phyloP scores from a whole-genome alignment of 2,329 filamentous ascomycete species.

The Keithomyces neogunnii region DNA sequence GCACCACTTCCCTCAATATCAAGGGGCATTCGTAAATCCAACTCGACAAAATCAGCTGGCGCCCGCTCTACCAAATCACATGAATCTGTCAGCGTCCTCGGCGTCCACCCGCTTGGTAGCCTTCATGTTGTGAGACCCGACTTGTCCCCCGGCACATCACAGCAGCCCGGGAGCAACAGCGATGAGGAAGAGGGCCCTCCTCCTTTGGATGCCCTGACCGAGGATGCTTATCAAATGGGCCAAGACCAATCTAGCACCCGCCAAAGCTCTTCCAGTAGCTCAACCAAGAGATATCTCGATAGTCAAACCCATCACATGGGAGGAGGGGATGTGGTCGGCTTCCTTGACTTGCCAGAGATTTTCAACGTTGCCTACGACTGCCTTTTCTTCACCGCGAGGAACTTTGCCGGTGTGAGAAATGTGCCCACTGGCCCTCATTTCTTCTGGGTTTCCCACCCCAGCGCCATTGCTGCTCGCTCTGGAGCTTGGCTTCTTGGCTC shows the following conservation, averaged over 20 bases:
- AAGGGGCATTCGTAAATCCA: slow-evolving; percentile 25
- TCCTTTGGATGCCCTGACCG: slow-evolving; percentile 18
- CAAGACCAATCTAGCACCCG: background rate
- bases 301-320: slow-evolving; percentile 19
- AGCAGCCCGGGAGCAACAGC: slow-evolving; percentile 5
- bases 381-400: slow-evolving; percentile 35
- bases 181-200: slow-evolving; percentile 19
- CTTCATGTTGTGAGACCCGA: slow-evolving; percentile 29
- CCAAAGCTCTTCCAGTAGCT: background rate
- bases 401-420: slow-evolving; percentile 45
- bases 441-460: slow-evolving; percentile 46
- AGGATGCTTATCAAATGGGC: background rate
- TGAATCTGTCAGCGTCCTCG: slow-evolving; percentile 28
- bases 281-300: slow-evolving; percentile 7
- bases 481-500: slow-evolving; percentile 49
- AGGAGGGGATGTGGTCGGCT: slow-evolving; percentile 42
- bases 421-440: slow-evolving; percentile 50
- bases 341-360: slow-evolving; percentile 41
- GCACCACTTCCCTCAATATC: slow-evolving; percentile 11
- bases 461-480: slow-evolving; percentile 38
- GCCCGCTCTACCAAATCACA: slow-evolving; percentile 24
- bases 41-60: slow-evolving; percentile 20
- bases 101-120: slow-evolving; percentile 32
- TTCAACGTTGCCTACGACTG: slow-evolving; percentile 48
- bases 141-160: slow-evolving; percentile 6